A percentile compares a stretch with the other conserved stretches of the same genome.
These are phyloP conservation scores for Fusarium coffeatum DNA, from an alignment of 2,329 filamentous ascomycete genomes.

Conservation along the genomic window DNA sequence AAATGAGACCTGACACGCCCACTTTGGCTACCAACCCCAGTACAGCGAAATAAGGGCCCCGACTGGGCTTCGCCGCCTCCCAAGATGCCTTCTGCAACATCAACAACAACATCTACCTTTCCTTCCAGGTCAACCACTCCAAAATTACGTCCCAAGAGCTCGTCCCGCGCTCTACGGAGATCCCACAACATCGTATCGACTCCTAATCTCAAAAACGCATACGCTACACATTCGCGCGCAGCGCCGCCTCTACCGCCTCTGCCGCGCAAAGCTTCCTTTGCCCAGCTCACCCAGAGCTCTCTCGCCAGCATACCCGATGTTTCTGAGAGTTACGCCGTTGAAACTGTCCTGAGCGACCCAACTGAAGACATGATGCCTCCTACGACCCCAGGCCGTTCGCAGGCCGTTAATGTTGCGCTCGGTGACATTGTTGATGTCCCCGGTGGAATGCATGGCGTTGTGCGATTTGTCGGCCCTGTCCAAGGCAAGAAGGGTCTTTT, in stretches of 20 bases:
- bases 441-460: slow-evolving; percentile 88
- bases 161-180: slow-evolving; percentile 57
- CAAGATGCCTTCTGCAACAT: slow-evolving; percentile 46
- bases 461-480: slow-evolving; percentile 89
- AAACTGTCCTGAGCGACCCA: slow-evolving; percentile 59
- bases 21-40: slow-evolving; percentile 25
- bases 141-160: slow-evolving; percentile 38
- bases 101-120: slow-evolving; percentile 40
- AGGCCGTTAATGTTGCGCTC: slow-evolving; percentile 69
- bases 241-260: slow-evolving; percentile 57
- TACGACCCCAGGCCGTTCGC: slow-evolving; percentile 64
- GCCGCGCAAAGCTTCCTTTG: slow-evolving; percentile 77
- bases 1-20: slow-evolving; percentile 49
- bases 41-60: slow-evolving; percentile 42
- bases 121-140: slow-evolving; percentile 31
- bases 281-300: slow-evolving; percentile 72
- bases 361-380: slow-evolving; percentile 63
- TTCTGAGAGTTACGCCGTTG: slow-evolving; percentile 70
- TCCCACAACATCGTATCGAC: slow-evolving; percentile 64
- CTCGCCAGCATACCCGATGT: slow-evolving; percentile 75
- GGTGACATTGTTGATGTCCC: slow-evolving; percentile 92
- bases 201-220: slow-evolving; percentile 67
- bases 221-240: slow-evolving; percentile 62
- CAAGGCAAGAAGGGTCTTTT: slow-evolving; percentile 91
- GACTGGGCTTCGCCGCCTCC: slow-evolving; percentile 38